These are phyloP conservation scores for Pseudozyma flocculosa DNA, from an alignment of 1,284 basidiomycete genomes.

Conservation along the genomic window DNA sequence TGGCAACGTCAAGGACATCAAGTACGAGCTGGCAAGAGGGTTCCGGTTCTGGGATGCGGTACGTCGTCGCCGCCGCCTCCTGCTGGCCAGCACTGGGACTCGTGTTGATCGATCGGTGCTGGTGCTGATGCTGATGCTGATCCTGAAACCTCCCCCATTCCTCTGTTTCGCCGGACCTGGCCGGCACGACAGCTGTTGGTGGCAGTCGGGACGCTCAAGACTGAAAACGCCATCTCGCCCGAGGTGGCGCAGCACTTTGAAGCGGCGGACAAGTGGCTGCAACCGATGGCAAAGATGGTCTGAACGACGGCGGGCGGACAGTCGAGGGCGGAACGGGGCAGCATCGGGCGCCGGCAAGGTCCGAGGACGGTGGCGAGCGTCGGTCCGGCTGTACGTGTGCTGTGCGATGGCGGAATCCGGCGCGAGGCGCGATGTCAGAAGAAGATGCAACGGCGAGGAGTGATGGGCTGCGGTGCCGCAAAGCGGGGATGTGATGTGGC, in stretches of 20 bases:
- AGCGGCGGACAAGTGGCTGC: constrained; percentile 87
- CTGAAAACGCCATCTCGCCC: constrained; percentile 66
- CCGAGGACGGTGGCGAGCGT: too few species aligned
- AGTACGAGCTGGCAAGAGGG: constrained; percentile 84
- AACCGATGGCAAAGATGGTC: constrained; percentile 59
- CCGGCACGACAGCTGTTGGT: constrained; percentile 69
- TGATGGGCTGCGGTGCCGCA: too few species aligned
- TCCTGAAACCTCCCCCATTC: neutral
- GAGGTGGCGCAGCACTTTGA: constrained; percentile 92
- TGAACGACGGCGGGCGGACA: neutral
- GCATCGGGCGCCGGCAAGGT: too few species aligned
- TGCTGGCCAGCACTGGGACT: too few species aligned
- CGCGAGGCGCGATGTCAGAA: too few species aligned
- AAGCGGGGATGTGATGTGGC: too few species aligned
- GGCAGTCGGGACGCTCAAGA: constrained; percentile 80
- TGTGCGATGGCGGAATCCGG: too few species aligned
- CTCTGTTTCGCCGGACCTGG: neutral
- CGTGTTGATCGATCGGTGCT: neutral
- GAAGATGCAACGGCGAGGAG: too few species aligned
- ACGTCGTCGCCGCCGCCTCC: constrained; percentile 61
- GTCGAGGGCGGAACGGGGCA: too few species aligned
- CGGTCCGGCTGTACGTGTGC: too few species aligned
- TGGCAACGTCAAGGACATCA: constrained; percentile 79
- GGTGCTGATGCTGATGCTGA: neutral
- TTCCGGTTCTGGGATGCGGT: constrained; percentile 99